Conservation (phyloP, 2,329 filamentous ascomycete genomes). For the Beauveria varroae region DNA sequence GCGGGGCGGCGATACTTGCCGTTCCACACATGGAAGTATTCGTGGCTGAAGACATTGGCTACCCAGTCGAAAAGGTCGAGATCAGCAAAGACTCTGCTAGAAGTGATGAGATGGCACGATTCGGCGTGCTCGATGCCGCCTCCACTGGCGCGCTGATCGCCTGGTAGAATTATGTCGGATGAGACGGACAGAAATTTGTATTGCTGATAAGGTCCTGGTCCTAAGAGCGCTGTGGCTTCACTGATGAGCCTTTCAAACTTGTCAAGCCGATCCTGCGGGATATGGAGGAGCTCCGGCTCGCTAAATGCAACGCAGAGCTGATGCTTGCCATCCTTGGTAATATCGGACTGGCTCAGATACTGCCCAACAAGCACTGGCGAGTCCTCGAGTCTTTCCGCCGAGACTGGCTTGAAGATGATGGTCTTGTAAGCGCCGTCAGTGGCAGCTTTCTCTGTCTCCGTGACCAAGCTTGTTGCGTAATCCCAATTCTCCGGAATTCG, state of each 20-base stretch:
- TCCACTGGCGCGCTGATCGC: neutral
- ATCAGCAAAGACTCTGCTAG: neutral
- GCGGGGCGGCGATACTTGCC: conserved; percentile 12
- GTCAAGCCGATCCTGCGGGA: neutral
- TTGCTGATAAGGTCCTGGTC: neutral
- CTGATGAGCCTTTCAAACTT: conserved; percentile 7
- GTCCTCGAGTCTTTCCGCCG: conserved; percentile 8
- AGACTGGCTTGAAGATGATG: neutral
- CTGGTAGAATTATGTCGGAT: neutral
- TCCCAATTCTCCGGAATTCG: conserved; percentile 4
- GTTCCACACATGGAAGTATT: conserved; percentile 12
- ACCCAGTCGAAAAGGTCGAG: neutral
- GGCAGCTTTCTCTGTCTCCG: neutral
- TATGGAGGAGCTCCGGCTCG: neutral
- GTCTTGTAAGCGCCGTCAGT: neutral
- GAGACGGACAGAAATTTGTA: neutral
- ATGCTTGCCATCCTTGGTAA: conserved; percentile 9
- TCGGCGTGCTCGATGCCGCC: conserved; percentile 10
- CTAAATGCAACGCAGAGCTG: conserved; percentile 8
- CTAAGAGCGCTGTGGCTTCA: conserved; percentile 1
- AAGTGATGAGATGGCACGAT: neutral
- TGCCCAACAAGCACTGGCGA: conserved; percentile 10
- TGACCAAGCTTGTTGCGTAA: conserved; percentile 1
- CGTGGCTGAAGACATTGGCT: conserved; percentile 4
- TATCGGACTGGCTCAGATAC: neutral